These are phyloP conservation scores for Rosa persica DNA, from an alignment of 306 rosid species.

Conservation along the genomic window DNA sequence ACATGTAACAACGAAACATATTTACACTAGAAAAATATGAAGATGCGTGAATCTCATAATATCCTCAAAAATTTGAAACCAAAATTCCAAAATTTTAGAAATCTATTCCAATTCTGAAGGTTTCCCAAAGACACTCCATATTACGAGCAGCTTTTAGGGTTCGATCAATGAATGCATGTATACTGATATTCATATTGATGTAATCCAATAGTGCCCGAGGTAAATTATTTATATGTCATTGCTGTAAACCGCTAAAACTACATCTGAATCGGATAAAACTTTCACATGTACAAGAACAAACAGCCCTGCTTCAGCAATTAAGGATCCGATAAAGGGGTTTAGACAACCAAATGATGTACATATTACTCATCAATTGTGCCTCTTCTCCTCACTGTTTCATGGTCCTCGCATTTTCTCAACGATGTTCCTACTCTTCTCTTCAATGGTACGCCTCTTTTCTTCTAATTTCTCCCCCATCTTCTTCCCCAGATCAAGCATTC, in stretches of 20 bases:
- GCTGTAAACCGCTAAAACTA: neutral
- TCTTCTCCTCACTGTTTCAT: conserved; percentile 30
- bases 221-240: neutral
- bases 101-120: no score
- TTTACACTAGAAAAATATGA: no score
- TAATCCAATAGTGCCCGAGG: neutral
- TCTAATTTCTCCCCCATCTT: conserved; percentile 84
- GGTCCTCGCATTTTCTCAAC: conserved; percentile 91
- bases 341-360: neutral
- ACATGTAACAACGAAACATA: no score
- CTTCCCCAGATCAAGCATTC: conserved; percentile 70
- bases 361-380: neutral
- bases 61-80: no score
- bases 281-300: neutral
- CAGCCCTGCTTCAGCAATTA: neutral
- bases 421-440: conserved; percentile 71
- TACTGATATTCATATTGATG: neutral
- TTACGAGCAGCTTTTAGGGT: neutral
- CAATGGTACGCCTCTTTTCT: conserved; percentile 78
- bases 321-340: neutral
- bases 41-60: no score
- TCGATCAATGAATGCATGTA: neutral
- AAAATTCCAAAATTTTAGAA: no score
- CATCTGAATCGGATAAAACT: neutral
- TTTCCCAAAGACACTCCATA: no score